Evolutionary conservation across 192 early-diverging fungal species (phyloP), one percentile per base, ranked within the genome.

Genomic region (Mortierella antarctica): DNA sequence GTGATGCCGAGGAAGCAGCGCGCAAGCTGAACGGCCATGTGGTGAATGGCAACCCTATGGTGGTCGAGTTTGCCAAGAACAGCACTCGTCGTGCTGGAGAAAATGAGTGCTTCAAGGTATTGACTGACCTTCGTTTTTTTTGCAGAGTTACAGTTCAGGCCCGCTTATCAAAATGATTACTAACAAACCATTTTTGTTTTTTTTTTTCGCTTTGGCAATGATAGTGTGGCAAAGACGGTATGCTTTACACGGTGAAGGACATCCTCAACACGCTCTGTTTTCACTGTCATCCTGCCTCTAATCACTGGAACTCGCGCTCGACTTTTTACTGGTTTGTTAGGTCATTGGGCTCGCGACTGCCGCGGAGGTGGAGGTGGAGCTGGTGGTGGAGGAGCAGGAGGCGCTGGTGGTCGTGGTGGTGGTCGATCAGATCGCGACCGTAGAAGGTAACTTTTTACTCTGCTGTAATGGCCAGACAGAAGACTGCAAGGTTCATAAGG

Each of bases 41-140:
- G 50, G 73, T 86, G 51, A 79, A 74, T 64, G 63, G 52, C 5
- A 64, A 55, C 67, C 47, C 57, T 23, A 77, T 86, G 56, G 82
- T 86, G 46, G 85, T 86, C n/a, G 85, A 86, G 56, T 86, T 84
- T 76, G 85, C 85, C 31, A 86, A 86, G 71, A 86, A 86, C 54
- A 82, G 74, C 47, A 83, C 81, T 42, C 82, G 79, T 49, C 73
- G 82, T 63, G 67, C 57, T 51, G 83, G 83, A 31, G 77, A 73
- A 4, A 77, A 82, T 23, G 80, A 84, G 42, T 84, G 83, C 56
- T 84, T 81, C 63, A 70, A 81, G 55, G 79, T 79, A 69, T n/a
- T n/a, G n/a, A n/a, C n/a, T 58, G 2, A 18, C 58, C 7, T 8
- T 60, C 7, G 17, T 60, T 60, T 51, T 51, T 51, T 4, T 51